A percentile compares a stretch with the other conserved stretches of the same genome.
Evolutionary conservation across 176 grass and related monocot species (phyloP).

Genomic region (Eremochloa ophiuroides): DNA sequence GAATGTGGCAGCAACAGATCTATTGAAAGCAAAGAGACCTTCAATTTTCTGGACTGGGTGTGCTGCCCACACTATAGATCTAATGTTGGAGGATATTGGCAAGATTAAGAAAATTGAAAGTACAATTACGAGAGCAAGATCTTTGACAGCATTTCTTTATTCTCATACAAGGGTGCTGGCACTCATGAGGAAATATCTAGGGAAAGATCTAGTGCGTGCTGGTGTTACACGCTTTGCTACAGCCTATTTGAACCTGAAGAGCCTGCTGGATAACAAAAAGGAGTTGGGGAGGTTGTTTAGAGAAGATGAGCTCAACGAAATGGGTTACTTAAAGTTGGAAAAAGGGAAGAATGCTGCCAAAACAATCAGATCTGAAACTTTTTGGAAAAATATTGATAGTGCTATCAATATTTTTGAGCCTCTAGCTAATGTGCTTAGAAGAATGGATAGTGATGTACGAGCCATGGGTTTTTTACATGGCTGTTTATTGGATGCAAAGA

Average conservation of each 20-base stretch:
- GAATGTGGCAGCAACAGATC: background rate
- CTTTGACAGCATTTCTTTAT: background rate
- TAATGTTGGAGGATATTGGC: conserved; percentile 14
- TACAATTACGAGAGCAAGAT: background rate
- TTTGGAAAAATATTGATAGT: background rate
- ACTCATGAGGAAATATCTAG: background rate
- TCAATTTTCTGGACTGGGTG: background rate
- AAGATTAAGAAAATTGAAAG: background rate
- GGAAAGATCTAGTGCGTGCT: background rate
- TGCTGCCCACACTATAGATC: conserved; percentile 1
- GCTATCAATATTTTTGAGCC: too few relatives aligned
- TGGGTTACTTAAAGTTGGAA: background rate
- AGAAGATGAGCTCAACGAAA: background rate
- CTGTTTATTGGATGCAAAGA: background rate
- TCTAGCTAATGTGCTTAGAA: too few relatives aligned
- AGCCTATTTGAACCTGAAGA: background rate
- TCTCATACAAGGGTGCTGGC: background rate
- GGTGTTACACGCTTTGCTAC: background rate
- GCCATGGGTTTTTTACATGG: background rate
- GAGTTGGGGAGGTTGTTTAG: background rate
- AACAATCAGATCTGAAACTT: background rate
- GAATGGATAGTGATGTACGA: background rate
- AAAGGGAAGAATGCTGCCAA: background rate
- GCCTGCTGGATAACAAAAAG: background rate
- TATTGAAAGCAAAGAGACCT: background rate